phyloP scores from a whole-genome alignment of 225 moss, liverwort and hornwort species.

The Physcomitrellopsis africana region DNA sequence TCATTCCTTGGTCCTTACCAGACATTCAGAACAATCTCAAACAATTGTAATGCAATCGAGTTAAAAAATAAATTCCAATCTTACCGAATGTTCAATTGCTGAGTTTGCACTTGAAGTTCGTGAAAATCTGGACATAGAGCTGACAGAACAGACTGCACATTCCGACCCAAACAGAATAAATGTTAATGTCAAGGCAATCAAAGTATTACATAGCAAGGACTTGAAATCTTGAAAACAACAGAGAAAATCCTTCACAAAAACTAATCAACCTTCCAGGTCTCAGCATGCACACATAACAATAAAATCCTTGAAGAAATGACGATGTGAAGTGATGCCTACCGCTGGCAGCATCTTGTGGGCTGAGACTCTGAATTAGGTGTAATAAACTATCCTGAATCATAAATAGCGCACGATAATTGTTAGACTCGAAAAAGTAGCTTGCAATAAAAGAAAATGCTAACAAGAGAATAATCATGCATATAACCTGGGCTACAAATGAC shows the following conservation, averaged over 20 bases:
- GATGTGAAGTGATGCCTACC: constrained; percentile 19
- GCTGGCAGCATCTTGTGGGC: constrained; percentile 25
- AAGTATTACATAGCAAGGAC: not conserved
- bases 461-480: not conserved
- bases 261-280: not conserved
- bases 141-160: constrained; percentile 27
- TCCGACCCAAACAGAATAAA: not conserved
- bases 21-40: not conserved
- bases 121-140: constrained; percentile 28
- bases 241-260: not conserved
- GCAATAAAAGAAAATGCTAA: not conserved
- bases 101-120: constrained; percentile 36
- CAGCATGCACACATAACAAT: not conserved
- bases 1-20: not conserved
- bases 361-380: constrained; percentile 34
- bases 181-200: constrained; percentile 1
- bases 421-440: not conserved
- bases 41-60: not conserved
- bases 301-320: no score
- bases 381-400: constrained; percentile 29
- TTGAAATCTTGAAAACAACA: not conserved
- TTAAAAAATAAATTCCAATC: not conserved
- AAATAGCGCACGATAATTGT: not conserved
- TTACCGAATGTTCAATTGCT: constrained; percentile 29
- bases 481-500: not conserved